Conservation (phyloP, 352 stramenopile species). For the Phytophthora pini region DNA sequence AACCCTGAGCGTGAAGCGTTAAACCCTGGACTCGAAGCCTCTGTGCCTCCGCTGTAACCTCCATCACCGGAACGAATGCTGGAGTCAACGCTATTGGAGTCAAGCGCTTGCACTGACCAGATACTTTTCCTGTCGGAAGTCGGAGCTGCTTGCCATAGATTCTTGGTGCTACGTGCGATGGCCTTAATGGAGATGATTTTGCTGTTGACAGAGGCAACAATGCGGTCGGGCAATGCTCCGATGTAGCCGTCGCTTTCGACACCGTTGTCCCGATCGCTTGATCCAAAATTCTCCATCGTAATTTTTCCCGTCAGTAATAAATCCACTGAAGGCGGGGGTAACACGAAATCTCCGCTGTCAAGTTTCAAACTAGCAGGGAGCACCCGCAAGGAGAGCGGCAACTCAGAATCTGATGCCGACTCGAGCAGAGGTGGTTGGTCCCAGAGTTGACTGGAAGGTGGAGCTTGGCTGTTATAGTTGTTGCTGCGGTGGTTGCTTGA, state of each 20-base stretch:
- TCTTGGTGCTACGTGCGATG: constrained; percentile 38
- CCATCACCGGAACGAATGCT: constrained; percentile 21
- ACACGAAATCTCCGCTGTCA: constrained; percentile 24
- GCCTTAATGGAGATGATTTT: constrained; percentile 76
- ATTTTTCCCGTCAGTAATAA: constrained; percentile 14
- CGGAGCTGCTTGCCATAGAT: constrained; percentile 27
- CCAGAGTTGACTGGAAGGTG: constrained; percentile 30
- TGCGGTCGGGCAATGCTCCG: constrained; percentile 27
- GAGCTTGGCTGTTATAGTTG: constrained; percentile 20
- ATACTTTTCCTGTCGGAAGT: constrained; percentile 18
- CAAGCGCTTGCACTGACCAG: constrained; percentile 24
- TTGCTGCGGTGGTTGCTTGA: constrained; percentile 27
- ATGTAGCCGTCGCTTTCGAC: constrained; percentile 32
- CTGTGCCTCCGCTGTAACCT: constrained; percentile 4
- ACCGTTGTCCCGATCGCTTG: constrained; percentile 22
- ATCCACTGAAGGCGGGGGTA: constrained; percentile 19
- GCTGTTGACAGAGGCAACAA: constrained; percentile 25
- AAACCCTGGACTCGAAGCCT: constrained; percentile 19
- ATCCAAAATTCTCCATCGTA: constrained; percentile 19
- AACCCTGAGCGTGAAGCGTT: constrained; percentile 18
- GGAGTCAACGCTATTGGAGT: constrained; percentile 32
- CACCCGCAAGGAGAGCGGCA: constrained; percentile 13
- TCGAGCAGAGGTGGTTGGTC: constrained; percentile 27
- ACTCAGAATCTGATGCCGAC: constrained; percentile 12
- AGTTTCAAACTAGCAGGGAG: constrained; percentile 11